These are phyloP conservation scores for Ailanthus altissimus DNA, from an alignment of 345 rosid species.

Conservation along the genomic window DNA sequence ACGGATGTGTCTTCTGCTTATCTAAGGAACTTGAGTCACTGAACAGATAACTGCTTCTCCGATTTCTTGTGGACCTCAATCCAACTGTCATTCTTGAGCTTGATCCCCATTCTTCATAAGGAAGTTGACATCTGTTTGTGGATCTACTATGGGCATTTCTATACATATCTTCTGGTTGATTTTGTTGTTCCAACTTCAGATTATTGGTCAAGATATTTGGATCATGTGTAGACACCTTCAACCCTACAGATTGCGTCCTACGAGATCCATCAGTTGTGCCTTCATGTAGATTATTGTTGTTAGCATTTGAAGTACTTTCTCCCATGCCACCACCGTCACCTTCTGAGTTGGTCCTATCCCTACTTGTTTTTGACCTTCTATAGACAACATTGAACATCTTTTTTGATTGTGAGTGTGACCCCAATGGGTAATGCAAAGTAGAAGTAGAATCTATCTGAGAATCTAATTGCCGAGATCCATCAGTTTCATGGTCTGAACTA, in stretches of 20 bases:
- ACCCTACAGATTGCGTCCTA: slow-evolving; percentile 38
- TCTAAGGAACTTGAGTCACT: slow-evolving; percentile 61
- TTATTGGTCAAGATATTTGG: slow-evolving; percentile 26
- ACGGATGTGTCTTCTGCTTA: slow-evolving; percentile 50
- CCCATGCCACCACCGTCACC: slow-evolving; percentile 41
- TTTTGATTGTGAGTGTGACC: slow-evolving; percentile 43
- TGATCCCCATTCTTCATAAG: slow-evolving; percentile 62
- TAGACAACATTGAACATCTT: slow-evolving; percentile 79
- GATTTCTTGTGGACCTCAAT: slow-evolving; percentile 77
- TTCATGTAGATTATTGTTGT: slow-evolving; percentile 42
- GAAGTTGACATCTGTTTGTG: slow-evolving; percentile 43
- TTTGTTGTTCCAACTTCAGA: slow-evolving; percentile 30
- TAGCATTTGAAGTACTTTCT: slow-evolving; percentile 48
- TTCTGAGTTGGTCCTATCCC: slow-evolving; percentile 42
- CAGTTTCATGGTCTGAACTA: slow-evolving; percentile 31
- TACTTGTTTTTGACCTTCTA: slow-evolving; percentile 64
- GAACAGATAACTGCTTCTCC: slow-evolving; percentile 62
- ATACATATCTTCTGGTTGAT: slow-evolving; percentile 37
- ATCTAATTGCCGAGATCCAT: slow-evolving; percentile 37
- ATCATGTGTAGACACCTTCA: slow-evolving; percentile 34
- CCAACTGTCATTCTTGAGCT: slow-evolving; percentile 66
- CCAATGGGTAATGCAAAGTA: slow-evolving; percentile 36
- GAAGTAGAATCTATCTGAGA: slow-evolving; percentile 36
- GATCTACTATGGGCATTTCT: slow-evolving; percentile 25
- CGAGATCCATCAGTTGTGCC: slow-evolving; percentile 39